Evolutionary conservation across 352 stramenopile genomes (phyloP).

Genomic region (Phytophthora cryptogea): DNA sequence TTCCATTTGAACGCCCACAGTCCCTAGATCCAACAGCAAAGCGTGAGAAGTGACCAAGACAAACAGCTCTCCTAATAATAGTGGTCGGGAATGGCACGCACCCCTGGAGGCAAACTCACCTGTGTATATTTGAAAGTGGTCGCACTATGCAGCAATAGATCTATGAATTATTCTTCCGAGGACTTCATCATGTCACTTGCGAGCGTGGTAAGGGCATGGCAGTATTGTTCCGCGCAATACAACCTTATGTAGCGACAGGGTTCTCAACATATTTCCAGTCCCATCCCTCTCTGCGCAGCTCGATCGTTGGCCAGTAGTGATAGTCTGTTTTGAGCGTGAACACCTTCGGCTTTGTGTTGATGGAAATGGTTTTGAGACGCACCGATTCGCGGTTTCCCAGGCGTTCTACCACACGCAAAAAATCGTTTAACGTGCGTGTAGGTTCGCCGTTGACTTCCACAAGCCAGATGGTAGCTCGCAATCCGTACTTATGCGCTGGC

Average conservation of each 20-base stretch:
- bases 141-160: conserved; percentile 1
- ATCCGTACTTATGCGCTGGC: conserved; percentile 90
- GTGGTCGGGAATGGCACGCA: background rate
- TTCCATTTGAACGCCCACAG: conserved; percentile 17
- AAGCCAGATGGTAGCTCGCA: conserved; percentile 91
- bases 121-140: conserved; percentile 16
- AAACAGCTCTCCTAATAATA: conserved; percentile 21
- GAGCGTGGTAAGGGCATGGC: background rate
- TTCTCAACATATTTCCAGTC: conserved; percentile 77
- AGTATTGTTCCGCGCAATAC: background rate
- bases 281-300: conserved; percentile 67
- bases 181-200: background rate
- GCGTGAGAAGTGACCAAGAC: background rate
- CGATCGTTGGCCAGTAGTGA: conserved; percentile 91
- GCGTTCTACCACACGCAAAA: conserved; percentile 81
- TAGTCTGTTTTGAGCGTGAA: conserved; percentile 93
- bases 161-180: conserved; percentile 15
- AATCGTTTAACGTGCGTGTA: conserved; percentile 83
- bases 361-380: conserved; percentile 89
- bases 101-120: background rate
- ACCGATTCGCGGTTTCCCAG: conserved; percentile 84
- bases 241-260: conserved; percentile 9
- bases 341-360: conserved; percentile 90
- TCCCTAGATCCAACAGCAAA: background rate
- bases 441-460: conserved; percentile 89